phyloP scores from a whole-genome alignment of 805 yeast genomes.

The Kodamaea jinghongensis region DNA sequence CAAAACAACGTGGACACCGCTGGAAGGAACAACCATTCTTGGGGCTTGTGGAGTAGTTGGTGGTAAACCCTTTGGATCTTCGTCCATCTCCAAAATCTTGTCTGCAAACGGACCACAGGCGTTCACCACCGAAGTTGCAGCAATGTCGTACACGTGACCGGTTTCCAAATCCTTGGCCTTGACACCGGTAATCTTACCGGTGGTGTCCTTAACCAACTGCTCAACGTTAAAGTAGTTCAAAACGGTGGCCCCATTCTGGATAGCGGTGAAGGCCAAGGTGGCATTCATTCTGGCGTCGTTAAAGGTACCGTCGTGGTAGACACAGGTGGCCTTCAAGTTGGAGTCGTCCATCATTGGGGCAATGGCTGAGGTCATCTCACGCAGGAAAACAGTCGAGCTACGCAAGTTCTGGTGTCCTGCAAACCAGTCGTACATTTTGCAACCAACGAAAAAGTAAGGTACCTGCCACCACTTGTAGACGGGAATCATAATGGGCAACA shows the following conservation, averaged over 20 bases:
- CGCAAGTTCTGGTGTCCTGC: slow-evolving; percentile 88
- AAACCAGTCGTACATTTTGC: slow-evolving; percentile 86
- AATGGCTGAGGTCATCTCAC: slow-evolving; percentile 61
- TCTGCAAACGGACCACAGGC: slow-evolving; percentile 97
- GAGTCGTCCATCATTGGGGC: slow-evolving; percentile 85
- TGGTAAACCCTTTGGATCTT: slow-evolving; percentile 61
- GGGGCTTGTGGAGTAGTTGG: slow-evolving; percentile 52
- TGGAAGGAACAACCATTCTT: slow-evolving; percentile 87
- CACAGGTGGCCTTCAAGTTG: slow-evolving; percentile 82
- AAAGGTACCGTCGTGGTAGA: slow-evolving; percentile 93
- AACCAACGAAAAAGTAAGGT: slow-evolving; percentile 90
- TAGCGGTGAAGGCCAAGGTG: slow-evolving; percentile 80
- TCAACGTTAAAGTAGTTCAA: slow-evolving; percentile 83
- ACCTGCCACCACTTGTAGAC: slow-evolving; percentile 94
- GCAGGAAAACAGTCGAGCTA: slow-evolving; percentile 68
- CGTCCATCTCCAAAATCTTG: slow-evolving; percentile 80
- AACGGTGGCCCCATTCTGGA: slow-evolving; percentile 84
- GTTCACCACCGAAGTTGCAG: slow-evolving; percentile 74
- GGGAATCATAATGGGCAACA: slow-evolving; percentile 94
- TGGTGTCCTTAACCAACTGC: slow-evolving; percentile 63
- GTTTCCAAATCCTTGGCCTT: slow-evolving; percentile 70
- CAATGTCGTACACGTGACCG: slow-evolving; percentile 57
- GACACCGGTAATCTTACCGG: slow-evolving; percentile 69
- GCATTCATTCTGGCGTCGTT: slow-evolving; percentile 91
- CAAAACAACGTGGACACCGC: slow-evolving; percentile 89